Evolutionary conservation across 1,139 yeast genomes (phyloP), one percentile per base, ranked within the genome.

Genomic region (Komagataea norvegica): DNA sequence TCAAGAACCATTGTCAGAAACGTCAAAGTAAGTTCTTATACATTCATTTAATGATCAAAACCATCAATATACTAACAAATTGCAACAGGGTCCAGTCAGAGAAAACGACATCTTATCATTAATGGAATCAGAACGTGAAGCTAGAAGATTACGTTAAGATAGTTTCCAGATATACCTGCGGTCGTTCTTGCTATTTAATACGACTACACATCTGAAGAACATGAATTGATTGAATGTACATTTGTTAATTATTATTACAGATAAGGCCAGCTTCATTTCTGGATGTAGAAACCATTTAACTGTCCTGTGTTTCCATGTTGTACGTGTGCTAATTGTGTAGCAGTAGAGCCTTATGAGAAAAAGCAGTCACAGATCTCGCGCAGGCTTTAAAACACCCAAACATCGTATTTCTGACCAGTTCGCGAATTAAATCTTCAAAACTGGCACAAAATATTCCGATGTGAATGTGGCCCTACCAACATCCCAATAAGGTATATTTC

Each of bases 81-180:
- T 25, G 9, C 24, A 16, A 15, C 28, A 44, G 47, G 97, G 97
- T 64, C 96, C 97, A 72, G 96, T 89, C 70, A 87, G 97, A 77
- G 96, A 89, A 75, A 87, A 89, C 75, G 97, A 89, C 72, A 86
- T 89, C 74, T 85, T 91, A 72, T 89, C 95, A 72, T 82, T 89
- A 71, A 89, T 89, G 95, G 97, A 91, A 78, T 89, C 97, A 61
- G 97, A 91, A 79, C 91, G 97, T 82, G 97, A 89, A 79, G 97
- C 97, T 49, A 64, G 68, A 60, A 70, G 77, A 66, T 68, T 72
- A 61, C 72, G 77, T 68, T 72, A 71, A 66, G 47, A 31, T 36
- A 31, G 19, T 33, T 34, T 33, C 22, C 46, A 29, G 27, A 38
- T 42, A 27, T 44, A 33, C 38, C 19, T 29, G 21, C 14, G 31